Base-by-base conservation (phyloP, 352 stramenopile species). In the Phytophthora boehmeriae region DNA sequence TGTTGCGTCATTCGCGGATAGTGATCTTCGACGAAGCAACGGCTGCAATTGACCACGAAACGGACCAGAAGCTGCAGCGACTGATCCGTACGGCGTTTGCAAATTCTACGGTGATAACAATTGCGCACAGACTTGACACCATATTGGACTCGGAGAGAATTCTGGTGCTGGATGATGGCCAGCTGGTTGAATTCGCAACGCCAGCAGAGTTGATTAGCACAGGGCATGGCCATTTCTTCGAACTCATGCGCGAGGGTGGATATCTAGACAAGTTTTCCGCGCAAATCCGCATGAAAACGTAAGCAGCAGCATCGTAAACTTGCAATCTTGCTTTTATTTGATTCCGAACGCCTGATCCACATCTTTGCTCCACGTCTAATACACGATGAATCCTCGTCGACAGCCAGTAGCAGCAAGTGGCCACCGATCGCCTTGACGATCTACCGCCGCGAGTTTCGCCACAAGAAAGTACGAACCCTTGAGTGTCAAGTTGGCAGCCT, bases 81-180 rank as follows among this genome's bases (percentile, higher is more conserved):
- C 71, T 86, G 45, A 97, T 98, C 51, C 80, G 76, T n/a, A 71
- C 57, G 34, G 75, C 73, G n/a, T 98, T 99, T 59, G 59, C 53
- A 2, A 61, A 84, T 13, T 97, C 84, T 25, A 99, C 97, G 0
- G 73, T 98, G 30, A 56, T 99, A 2, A 98, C 93, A 1, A 98
- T 99, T 52, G 97, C 97, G 10, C 97, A 99, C 22, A 98, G 59
- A 5, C 35, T 66, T 1, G 59, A 67, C 60, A 99, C 96, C 2
- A 93, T 99, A 34, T 90, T 99, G 62, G 92, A 99, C 65, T 71
- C 66, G 9, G 58, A 78, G 25, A 42, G 63, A 2, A 68, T 76
- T 27, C 25, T 76, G 28, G 78, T 92, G 13, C 78, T 76, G 88
- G 88, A 72, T 87, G 98, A 66, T 61, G 76, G 27, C n/a, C 50